Conservation (phyloP, 768 basidiomycete genomes). For the Hygrophoropsis aurantiaca region DNA sequence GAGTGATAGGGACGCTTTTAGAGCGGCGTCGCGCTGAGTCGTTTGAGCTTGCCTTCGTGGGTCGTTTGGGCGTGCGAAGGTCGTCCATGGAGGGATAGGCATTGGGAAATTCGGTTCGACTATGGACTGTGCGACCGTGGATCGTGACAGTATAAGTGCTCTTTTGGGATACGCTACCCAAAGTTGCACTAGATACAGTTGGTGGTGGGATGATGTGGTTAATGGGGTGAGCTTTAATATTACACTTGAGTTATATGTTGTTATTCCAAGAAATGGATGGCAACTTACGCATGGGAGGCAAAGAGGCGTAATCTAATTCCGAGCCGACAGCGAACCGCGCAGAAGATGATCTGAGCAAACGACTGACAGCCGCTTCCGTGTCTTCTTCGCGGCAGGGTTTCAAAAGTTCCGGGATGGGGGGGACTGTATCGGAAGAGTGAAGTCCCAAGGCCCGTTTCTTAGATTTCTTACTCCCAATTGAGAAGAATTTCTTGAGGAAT, state of each 20-base stretch:
- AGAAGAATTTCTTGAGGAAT: slow-evolving; percentile 69
- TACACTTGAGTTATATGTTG: slow-evolving; percentile 11
- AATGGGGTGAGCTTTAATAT: slow-evolving; percentile 60
- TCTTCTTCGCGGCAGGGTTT: slow-evolving; percentile 39
- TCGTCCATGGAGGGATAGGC: slow-evolving; percentile 48
- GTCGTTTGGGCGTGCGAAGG: slow-evolving; percentile 24
- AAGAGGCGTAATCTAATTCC: slow-evolving; percentile 52
- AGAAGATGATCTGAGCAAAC: slow-evolving; percentile 71
- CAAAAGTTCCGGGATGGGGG: slow-evolving; percentile 17
- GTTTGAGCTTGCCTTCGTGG: slow-evolving; percentile 21
- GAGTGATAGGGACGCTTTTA: slow-evolving; percentile 38
- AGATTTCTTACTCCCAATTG: slow-evolving; percentile 63
- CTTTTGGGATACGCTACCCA: slow-evolving; percentile 51
- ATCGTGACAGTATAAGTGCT: slow-evolving; percentile 77
- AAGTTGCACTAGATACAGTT: slow-evolving; percentile 49
- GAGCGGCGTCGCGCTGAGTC: slow-evolving; percentile 26
- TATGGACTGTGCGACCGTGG: slow-evolving; percentile 57
- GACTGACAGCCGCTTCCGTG: slow-evolving; percentile 40
- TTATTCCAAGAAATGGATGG: background rate
- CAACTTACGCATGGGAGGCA: slow-evolving; percentile 72
- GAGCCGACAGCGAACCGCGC: slow-evolving; percentile 59
- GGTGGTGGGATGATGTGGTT: slow-evolving; percentile 53
- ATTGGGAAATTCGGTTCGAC: slow-evolving; percentile 64
- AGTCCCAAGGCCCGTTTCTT: slow-evolving; percentile 39
- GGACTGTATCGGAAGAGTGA: slow-evolving; percentile 27